Evolutionary conservation across 202 grass and related monocot species (phyloP), one percentile per base, ranked within the genome.

Genomic region (Saccharum hybrid): DNA sequence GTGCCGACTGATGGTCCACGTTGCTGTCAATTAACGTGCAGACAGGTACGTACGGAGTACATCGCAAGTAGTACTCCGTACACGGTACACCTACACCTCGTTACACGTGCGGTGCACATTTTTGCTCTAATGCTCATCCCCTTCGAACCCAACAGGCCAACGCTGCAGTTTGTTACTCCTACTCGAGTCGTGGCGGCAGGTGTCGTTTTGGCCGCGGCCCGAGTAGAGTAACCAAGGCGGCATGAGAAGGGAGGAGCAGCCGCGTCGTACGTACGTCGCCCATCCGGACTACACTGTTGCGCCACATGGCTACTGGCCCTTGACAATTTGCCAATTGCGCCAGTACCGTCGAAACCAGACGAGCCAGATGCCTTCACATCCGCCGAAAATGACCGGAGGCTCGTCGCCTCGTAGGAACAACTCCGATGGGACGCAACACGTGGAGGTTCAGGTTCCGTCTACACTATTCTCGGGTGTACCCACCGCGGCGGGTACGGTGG

Each of bases 371-470:
- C 54, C 18, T 11, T 43, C 43, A 28, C 62, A 67, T 57, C 22
- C 7, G 60, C 10, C 21, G 46, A 36, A 43, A 39, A 75, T 37
- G 68, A 74, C 36, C 16, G 42, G 43, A 78, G 28, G 34, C 22
- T 0, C 34, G 28, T 3, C 2, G 13, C 33, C 33, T 34, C 3
- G 33, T 8, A 9, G 18, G 42, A 18, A 1, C 63, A 28, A 8
- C 48, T 38, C 45, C 39, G 75, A 84, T 52, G 62, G 30, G 72
- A 77, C 64, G 85, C 21, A 71, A 70, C 67, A 21, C 12, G n/a
- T 70, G 67, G n/a, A 16, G 0, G 21, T 18, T 15, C 22, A 52
- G 64, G 85, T 33, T 69, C 49, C 51, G 51, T 81, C 85, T 33
- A 28, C 28, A 28, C 28, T 28, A 57, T n/a, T 76, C 85, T 75